These are phyloP conservation scores for Paracorniculantispora psalliotae DNA, from an alignment of 2,329 filamentous ascomycete genomes.

Conservation along the genomic window DNA sequence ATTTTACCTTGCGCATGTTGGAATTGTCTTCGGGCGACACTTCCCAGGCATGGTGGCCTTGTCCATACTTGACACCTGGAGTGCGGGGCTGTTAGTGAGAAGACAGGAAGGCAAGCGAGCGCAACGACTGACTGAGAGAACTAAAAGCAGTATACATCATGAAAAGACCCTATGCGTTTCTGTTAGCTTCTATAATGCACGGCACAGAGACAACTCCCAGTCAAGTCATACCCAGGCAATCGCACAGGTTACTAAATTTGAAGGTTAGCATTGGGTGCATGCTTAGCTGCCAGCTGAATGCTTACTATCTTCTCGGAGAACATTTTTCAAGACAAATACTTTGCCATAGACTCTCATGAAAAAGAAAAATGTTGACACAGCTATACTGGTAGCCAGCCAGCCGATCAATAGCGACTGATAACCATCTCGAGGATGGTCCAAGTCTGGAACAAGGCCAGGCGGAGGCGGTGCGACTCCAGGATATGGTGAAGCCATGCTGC, in stretches of 20 bases:
- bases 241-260: slow-evolving; percentile 14
- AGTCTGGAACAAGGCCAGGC: slow-evolving; percentile 20
- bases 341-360: slow-evolving; percentile 19
- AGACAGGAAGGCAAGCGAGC: no score
- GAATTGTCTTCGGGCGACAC: slow-evolving; percentile 16
- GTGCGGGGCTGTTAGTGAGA: neutral
- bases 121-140: slow-evolving; percentile 8
- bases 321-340: slow-evolving; percentile 2
- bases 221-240: slow-evolving; percentile 16
- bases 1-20: slow-evolving; percentile 17
- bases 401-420: slow-evolving; percentile 12
- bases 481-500: neutral
- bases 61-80: slow-evolving; percentile 18
- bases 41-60: slow-evolving; percentile 22
- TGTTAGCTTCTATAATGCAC: neutral
- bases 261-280: neutral
- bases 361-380: slow-evolving; percentile 8
- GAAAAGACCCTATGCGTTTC: neutral
- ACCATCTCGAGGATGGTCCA: slow-evolving; percentile 18
- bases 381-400: slow-evolving; percentile 1
- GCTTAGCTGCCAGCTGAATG: neutral
- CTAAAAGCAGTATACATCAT: slow-evolving; percentile 13
- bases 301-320: slow-evolving; percentile 7
- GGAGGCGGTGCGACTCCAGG: slow-evolving; percentile 20
- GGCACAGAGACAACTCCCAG: neutral